Evolutionary conservation across 441 rosid genomes (phyloP).

Genomic region (Dalechampia spathulata): DNA sequence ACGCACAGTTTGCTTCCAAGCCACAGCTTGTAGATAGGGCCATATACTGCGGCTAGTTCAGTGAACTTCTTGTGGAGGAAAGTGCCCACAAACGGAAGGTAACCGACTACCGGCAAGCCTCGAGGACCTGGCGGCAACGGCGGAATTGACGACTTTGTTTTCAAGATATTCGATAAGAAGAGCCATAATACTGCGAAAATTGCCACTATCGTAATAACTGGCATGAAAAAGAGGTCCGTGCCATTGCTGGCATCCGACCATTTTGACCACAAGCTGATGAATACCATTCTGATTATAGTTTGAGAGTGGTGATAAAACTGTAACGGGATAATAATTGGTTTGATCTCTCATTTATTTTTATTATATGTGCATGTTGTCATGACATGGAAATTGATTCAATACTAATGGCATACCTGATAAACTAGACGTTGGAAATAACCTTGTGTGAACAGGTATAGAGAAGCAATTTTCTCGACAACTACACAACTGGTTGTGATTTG

Average conservation of each 20-base stretch:
- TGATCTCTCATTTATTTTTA: too few species aligned
- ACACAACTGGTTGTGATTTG: too few species aligned
- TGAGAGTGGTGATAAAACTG: background rate
- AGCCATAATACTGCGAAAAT: background rate
- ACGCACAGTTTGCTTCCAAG: slow-evolving; percentile 40
- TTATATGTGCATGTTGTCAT: too few species aligned
- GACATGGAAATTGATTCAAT: too few species aligned
- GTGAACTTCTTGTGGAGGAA: slow-evolving; percentile 39
- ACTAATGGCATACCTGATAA: too few species aligned
- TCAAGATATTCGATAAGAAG: background rate
- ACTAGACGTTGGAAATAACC: too few species aligned
- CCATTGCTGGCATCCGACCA: background rate
- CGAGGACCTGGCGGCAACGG: slow-evolving; percentile 54
- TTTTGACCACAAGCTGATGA: background rate
- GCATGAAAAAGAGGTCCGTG: background rate
- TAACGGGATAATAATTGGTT: too few species aligned
- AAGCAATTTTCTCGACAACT: too few species aligned
- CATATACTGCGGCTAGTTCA: slow-evolving; percentile 26
- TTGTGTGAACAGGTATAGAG: too few species aligned
- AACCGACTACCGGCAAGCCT: slow-evolving; percentile 52
- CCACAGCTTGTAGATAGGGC: slow-evolving; percentile 46
- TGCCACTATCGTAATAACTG: background rate
- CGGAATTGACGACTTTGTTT: background rate
- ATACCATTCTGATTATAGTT: background rate
- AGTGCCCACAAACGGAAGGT: slow-evolving; percentile 54